Evolutionary conservation across 2,329 filamentous ascomycete genomes (phyloP).

Genomic region (Colletotrichum abscissum): DNA sequence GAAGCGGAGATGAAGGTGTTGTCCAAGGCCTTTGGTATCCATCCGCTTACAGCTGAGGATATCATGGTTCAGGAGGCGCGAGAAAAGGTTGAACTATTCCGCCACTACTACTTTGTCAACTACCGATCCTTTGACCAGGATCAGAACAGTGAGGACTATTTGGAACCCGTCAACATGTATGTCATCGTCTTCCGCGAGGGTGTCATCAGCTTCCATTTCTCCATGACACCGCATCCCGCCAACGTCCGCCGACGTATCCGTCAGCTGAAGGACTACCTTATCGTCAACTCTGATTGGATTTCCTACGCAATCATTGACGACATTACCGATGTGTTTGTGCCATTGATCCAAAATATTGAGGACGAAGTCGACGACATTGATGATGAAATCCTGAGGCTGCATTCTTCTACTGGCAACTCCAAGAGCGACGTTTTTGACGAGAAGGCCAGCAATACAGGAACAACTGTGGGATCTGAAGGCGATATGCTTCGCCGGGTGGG

Average conservation of each 20-base stretch:
- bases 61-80: conserved; percentile 98
- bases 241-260: conserved; percentile 95
- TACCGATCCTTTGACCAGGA: conserved; percentile 99
- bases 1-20: conserved; percentile 96
- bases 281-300: conserved; percentile 96
- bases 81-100: conserved; percentile 97
- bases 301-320: conserved; percentile 98
- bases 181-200: conserved; percentile 97
- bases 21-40: conserved; percentile 92
- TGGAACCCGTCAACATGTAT: conserved; percentile 98
- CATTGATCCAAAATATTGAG: conserved; percentile 91
- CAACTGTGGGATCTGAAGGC: conserved; percentile 62
- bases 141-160: conserved; percentile 85
- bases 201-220: conserved; percentile 96
- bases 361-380: conserved; percentile 98
- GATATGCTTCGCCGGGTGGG: conserved; percentile 95
- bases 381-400: conserved; percentile 86
- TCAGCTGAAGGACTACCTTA: conserved; percentile 92
- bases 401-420: conserved; percentile 66
- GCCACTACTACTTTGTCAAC: conserved; percentile 98
- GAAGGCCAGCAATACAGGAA: conserved; percentile 58
- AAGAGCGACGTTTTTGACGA: conserved; percentile 55
- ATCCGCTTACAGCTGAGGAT: conserved; percentile 94
- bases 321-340: conserved; percentile 95
- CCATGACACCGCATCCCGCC: conserved; percentile 93